Evolutionary conservation across 495 filamentous ascomycete species (phyloP), one percentile per base, ranked within the genome.

Genomic region (Penicillium malachiteum): DNA sequence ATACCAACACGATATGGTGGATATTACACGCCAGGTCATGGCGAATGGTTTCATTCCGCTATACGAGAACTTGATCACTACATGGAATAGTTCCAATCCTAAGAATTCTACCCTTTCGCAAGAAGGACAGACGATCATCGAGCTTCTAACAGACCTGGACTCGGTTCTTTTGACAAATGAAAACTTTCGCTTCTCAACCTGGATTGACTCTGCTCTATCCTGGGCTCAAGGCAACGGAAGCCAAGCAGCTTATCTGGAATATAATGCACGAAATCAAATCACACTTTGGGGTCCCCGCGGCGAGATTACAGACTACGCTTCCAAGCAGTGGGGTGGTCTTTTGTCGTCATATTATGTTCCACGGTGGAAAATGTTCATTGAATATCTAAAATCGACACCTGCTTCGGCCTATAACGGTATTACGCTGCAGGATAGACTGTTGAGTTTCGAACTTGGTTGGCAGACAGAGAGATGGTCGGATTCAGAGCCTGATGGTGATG

Each of bases 241-340:
- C 1, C 50, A 57, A 3, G 65, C 67, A 44, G 59, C 71, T 13
- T 81, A 75, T 56, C 68, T 73, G 50, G 78, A 79, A 52, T 81
- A 79, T 55, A 67, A 82, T 38, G 79, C 79, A 7, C 71, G 75
- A 42, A 81, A 82, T 52, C 78, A 82, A 54, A 72, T 82, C 50
- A 82, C 79, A 12, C 67, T 81, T 4, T 83, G 78, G 78, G 80
- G 80, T 0, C 80, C 79, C 0, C 59, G 57, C 3, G 77, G 79
- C 10, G 60, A 83, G 57, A 79, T 81, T 26, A 67, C 56, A 26
- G 79, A 82, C 57, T 82, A 82, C 54, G 77, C 77, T 2, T 75
- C 71, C 0, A 81, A 81, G 54, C 59, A 62, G 37, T 83, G 78
- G 79, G 69, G 69, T 38, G 78, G 78, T 6, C 57, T 83, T 2